Conservation (phyloP, 2,329 filamentous ascomycete genomes). For the Penicillium brasilianum region DNA sequence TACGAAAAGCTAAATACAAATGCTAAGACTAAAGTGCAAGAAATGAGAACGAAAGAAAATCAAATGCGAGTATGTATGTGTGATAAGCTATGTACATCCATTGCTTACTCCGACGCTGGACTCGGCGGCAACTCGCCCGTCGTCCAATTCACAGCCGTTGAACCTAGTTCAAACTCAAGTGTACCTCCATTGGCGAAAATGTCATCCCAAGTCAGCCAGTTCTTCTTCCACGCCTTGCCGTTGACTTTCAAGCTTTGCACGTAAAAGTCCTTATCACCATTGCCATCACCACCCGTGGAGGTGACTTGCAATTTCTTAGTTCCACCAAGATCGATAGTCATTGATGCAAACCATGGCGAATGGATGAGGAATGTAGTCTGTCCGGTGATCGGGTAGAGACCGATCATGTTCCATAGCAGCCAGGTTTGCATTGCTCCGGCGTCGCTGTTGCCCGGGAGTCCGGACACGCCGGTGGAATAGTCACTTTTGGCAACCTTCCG, state of each 20-base stretch:
- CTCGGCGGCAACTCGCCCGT: slow-evolving; percentile 66
- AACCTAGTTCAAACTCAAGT: slow-evolving; percentile 68
- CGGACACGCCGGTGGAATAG: slow-evolving; percentile 60
- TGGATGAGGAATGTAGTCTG: slow-evolving; percentile 71
- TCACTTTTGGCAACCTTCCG: slow-evolving; percentile 64
- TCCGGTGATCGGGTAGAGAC: slow-evolving; percentile 70
- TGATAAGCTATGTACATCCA: not conserved
- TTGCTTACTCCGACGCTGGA: slow-evolving; percentile 50
- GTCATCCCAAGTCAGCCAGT: slow-evolving; percentile 70
- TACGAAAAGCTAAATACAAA: too few species aligned
- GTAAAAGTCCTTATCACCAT: slow-evolving; percentile 57
- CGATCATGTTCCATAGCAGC: slow-evolving; percentile 71
- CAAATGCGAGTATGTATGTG: not conserved
- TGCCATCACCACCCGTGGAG: slow-evolving; percentile 53
- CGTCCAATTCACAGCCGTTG: slow-evolving; percentile 59
- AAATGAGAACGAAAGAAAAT: not conserved
- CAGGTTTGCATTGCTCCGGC: slow-evolving; percentile 75
- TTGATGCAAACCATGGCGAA: slow-evolving; percentile 65
- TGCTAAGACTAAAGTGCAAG: not conserved
- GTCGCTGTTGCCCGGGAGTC: slow-evolving; percentile 73
- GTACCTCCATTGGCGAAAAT: slow-evolving; percentile 68
- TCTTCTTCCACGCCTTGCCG: slow-evolving; percentile 64
- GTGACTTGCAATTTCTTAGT: slow-evolving; percentile 62
- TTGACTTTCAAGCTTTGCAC: slow-evolving; percentile 72
- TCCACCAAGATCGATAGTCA: slow-evolving; percentile 63